Base-by-base conservation (phyloP, 257 asterid species). In the Ehretia macrophylla region DNA sequence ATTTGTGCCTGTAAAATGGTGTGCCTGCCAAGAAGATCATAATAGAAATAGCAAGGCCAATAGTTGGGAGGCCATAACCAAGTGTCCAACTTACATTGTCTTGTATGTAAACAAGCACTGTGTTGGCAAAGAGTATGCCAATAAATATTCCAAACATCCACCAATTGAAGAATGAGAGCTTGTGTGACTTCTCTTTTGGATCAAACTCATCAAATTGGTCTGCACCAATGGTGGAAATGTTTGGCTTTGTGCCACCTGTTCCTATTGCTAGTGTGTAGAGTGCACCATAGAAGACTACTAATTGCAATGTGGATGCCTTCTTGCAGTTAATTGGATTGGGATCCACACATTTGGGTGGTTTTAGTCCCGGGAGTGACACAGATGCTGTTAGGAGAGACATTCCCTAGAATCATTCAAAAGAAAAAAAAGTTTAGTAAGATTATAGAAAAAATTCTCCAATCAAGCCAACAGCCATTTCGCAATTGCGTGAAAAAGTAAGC, bases 151-250 rank as follows among this genome's bases (percentile, higher is more conserved):
- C 77, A 32, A 90, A 90, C 93, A 87, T 81, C 96, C 97, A 90
- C 97, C 98, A 90, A 38, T 90, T 90, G 77, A 90, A 90, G 82
- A 85, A 90, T 37, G 98, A 91, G 10, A 91, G 86, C 57, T 91
- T 91, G 21, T 83, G 95, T 8, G 73, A 68, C 63, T 91, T 91
- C 63, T 91, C 98, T 42, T 81, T 87, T 0, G 92, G 81, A 20
- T 85, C 88, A 56, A 75, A 82, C 58, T 87, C 98, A 40, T 91
- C 96, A 58, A 91, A 87, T 23, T 90, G 98, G 68, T 90, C 98
- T 0, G 98, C 98, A 6, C 96, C 96, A n/a, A 90, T 83, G 0
- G 98, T 83, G 9, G 98, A 85, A 14, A 90, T 83, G 21, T 87
- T 87, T 53, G 98, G 98, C 72, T 91, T 91, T 16, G 95, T 87